Conservation (phyloP, 2,329 filamentous ascomycete genomes). For the Penicillium glabrum region DNA sequence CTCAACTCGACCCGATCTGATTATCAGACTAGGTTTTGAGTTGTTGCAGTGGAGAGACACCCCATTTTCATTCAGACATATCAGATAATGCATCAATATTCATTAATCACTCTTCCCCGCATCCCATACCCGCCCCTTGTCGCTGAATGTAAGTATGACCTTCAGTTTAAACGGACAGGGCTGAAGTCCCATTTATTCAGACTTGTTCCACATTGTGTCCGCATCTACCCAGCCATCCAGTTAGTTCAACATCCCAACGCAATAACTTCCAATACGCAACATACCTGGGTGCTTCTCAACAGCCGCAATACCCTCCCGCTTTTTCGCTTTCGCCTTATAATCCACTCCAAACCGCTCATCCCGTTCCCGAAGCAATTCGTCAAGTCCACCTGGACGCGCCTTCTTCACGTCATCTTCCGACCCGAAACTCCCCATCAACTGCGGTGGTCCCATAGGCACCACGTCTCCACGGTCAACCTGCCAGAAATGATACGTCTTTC, state of each 20-base stretch:
- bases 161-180: neutral
- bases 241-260: slow-evolving; percentile 4
- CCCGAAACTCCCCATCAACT: slow-evolving; percentile 63
- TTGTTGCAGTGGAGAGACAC: slow-evolving; percentile 42
- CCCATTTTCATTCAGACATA: slow-evolving; percentile 1
- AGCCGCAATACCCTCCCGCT: slow-evolving; percentile 50
- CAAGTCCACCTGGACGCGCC: slow-evolving; percentile 19
- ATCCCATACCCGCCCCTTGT: neutral
- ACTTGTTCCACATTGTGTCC: slow-evolving; percentile 30
- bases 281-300: slow-evolving; percentile 36
- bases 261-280: slow-evolving; percentile 8
- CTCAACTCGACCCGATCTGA: too few species aligned
- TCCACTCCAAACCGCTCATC: slow-evolving; percentile 57
- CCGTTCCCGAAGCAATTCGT: slow-evolving; percentile 49
- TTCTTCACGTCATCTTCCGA: slow-evolving; percentile 27
- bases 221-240: slow-evolving; percentile 27
- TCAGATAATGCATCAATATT: neutral
- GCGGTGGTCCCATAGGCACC: slow-evolving; percentile 60
- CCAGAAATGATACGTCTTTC: slow-evolving; percentile 67
- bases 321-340: slow-evolving; percentile 53
- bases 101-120: neutral
- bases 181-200: neutral
- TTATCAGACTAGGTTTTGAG: slow-evolving; percentile 37
- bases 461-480: slow-evolving; percentile 73
- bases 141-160: neutral